Conservation (phyloP, 2,329 filamentous ascomycete species). For the Pseudogymnoascus sp. region DNA sequence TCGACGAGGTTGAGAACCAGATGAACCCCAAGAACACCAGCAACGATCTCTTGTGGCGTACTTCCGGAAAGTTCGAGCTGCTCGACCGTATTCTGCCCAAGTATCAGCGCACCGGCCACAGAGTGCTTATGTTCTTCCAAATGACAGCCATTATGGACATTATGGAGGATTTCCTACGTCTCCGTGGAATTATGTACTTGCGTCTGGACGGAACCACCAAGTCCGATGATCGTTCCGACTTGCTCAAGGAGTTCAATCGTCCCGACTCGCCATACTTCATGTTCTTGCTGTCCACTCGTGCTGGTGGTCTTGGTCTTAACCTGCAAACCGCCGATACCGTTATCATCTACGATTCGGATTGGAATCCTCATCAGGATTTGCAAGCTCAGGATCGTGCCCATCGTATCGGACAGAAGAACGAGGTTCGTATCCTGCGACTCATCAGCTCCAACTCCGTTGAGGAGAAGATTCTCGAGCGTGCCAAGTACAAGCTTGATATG, state of each 20-base stretch:
- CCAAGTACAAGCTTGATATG: slow-evolving; percentile 97
- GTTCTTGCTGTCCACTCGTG: slow-evolving; percentile 96
- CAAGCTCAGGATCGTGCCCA: slow-evolving; percentile 99
- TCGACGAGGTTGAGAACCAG: slow-evolving; percentile 94
- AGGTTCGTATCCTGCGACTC: slow-evolving; percentile 89
- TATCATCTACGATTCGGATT: slow-evolving; percentile 99
- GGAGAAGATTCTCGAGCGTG: slow-evolving; percentile 95
- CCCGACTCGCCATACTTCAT: slow-evolving; percentile 91
- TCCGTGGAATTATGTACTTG: slow-evolving; percentile 75
- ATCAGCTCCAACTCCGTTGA: slow-evolving; percentile 97
- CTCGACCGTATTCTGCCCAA: slow-evolving; percentile 89
- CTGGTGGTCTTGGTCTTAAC: slow-evolving; percentile 94
- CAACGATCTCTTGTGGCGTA: slow-evolving; percentile 92
- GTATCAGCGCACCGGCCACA: slow-evolving; percentile 83
- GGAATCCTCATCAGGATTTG: slow-evolving; percentile 98
- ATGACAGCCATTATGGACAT: slow-evolving; percentile 99
- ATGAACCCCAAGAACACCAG: slow-evolving; percentile 87
- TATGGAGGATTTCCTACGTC: slow-evolving; percentile 95
- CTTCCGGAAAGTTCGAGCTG: slow-evolving; percentile 93
- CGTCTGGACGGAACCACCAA: slow-evolving; percentile 96
- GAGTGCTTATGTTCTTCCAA: slow-evolving; percentile 99
- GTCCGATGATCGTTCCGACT: slow-evolving; percentile 88
- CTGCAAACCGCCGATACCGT: slow-evolving; percentile 96
- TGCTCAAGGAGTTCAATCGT: slow-evolving; percentile 82
- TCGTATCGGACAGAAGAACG: slow-evolving; percentile 99